Evolutionary conservation across 2,329 filamentous ascomycete species (phyloP), one percentile per base, ranked within the genome.

Genomic region (Aspergillus amoenus): DNA sequence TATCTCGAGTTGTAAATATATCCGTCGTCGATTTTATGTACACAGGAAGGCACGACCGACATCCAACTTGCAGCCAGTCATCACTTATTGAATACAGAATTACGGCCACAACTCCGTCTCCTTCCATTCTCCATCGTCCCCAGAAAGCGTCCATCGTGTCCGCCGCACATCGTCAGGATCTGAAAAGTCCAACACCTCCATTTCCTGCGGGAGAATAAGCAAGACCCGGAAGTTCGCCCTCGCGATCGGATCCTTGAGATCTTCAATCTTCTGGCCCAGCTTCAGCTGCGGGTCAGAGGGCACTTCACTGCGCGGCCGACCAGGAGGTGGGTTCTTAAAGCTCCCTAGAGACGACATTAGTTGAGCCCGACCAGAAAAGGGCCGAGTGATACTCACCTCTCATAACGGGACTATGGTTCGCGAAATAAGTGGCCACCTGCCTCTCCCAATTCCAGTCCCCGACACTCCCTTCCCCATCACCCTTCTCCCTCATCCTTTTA

Each of bases 381-480:
- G 47, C 27, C 1, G 9, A 9, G 2, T 3, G 27, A 4, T 3
- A 46, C 72, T 73, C 70, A 85, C 85, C 84, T 78, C 93, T 83
- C 86, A 96, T 91, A 1, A 80, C 78, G 6, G 93, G 93, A 64
- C 84, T 88, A 65, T 94, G 76, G 73, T 97, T 97, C 18, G 91
- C 93, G 82, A 97, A 97, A 72, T 94, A 90, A 48, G 85, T 90
- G 50, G 90, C 92, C 39, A 97, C 74, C 76, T 96, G 92, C 61
- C 80, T 88, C 46, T 78, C 77, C 88, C 91, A 97, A 64, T 84
- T 88, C 91, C 92, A 96, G 1, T 79, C 75, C 15, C 70, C 72
- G 43, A 78, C 74, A 12, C 75, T 76, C 4, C 15, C 44, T 22
- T n/a, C n/a, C 6, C 13, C 74, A 47, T 76, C 72, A 12, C 56